A percentile compares a stretch with the other conserved stretches of the same genome.
Conservation (phyloP, 2,329 filamentous ascomycete genomes). For the Paecilomyces variotii region DNA sequence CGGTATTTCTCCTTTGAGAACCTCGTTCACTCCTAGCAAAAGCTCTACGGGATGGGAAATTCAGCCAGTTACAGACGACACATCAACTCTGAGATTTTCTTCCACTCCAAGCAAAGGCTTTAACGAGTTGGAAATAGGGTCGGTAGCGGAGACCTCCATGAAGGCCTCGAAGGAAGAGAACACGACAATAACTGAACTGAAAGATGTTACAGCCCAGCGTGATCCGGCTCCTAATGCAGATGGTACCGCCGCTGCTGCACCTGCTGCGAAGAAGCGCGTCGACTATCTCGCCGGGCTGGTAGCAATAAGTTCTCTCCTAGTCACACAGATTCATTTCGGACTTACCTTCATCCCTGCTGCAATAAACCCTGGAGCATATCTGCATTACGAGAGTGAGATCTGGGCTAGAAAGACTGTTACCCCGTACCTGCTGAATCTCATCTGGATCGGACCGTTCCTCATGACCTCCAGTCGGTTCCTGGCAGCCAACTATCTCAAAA, state of each 20-base stretch:
- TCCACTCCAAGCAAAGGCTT: neutral
- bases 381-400: constrained; percentile 34
- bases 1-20: neutral
- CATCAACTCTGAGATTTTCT: neutral
- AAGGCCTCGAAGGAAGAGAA: neutral
- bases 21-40: neutral
- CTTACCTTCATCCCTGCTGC: constrained; percentile 37
- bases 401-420: constrained; percentile 36
- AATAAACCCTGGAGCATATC: constrained; percentile 25
- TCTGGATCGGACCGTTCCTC: constrained; percentile 44
- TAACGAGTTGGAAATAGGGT: neutral
- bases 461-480: constrained; percentile 42
- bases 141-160: neutral
- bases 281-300: constrained; percentile 42
- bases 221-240: neutral
- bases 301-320: constrained; percentile 36
- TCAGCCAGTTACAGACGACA: neutral
- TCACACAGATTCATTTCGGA: constrained; percentile 40
- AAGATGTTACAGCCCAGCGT: neutral
- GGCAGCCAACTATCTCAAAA: constrained; percentile 33
- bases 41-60: neutral
- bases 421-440: constrained; percentile 38
- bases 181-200: neutral
- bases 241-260: neutral
- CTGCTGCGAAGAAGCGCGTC: constrained; percentile 21